Base-by-base conservation (phyloP, 2,329 filamentous ascomycete genomes). In the Chaetomium sp. region DNA sequence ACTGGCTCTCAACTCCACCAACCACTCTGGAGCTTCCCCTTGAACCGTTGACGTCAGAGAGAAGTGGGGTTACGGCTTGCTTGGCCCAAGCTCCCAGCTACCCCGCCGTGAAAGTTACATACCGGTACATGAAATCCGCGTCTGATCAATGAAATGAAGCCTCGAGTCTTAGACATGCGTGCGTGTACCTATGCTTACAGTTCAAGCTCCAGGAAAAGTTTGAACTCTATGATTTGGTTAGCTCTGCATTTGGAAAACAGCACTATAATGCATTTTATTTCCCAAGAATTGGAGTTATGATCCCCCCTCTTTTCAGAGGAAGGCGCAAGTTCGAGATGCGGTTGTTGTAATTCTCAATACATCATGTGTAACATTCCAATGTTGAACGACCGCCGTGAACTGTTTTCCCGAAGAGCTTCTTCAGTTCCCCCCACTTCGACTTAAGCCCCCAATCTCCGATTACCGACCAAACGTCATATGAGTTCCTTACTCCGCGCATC, bases 401-500 rank as follows among this genome's bases (percentile, higher is more conserved):
- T n/a, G 25, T 31, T 53, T 8, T 23, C 31, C 31, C 31, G 31
- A 38, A 38, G 38, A 61, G 60, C 60, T 65, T 60, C 60, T 65
- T 60, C 54, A 45, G 21, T 51, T 38, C 57, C 64, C 64, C 60
- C 66, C 56, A 60, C 62, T 56, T 38, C 50, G 3, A 38, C 33
- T 53, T 13, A 4, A 12, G 3, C 42, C 35, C 47, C 60, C 38
- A 42, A 23, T 62, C 19, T 59, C 47, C 21, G 27, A 58, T 57
- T 59, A 42, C 29, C n/a, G n/a, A n/a, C n/a, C 29, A 62, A 63
- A 42, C 53, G 27, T 35, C 65, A 65, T 38, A 69, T 70, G 68
- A 68, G 57, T 57, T 66, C 38, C 54, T 57, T 62, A 59, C 59
- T 65, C 38, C 65, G 67, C 9, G 68, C 67, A 47, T 61, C 65